Evolutionary conservation across 225 moss, liverwort and hornwort genomes (phyloP), one percentile per base, ranked within the genome.

Genomic region (Takakia lepidozioides): DNA sequence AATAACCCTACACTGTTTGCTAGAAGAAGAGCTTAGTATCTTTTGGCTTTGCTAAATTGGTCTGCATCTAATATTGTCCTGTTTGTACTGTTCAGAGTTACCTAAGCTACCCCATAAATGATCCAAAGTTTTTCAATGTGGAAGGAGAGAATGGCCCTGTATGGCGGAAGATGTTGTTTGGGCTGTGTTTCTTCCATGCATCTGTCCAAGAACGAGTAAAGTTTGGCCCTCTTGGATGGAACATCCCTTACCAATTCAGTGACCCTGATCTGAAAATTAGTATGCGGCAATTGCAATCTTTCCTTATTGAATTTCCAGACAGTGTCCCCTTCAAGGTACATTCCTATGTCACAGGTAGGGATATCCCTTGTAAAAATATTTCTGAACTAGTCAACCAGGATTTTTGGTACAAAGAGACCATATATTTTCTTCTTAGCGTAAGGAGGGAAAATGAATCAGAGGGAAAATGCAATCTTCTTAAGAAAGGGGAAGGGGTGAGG

Each of bases 201-300:
- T 57, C 69, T 3, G 80, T 92, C 25, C 87, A 92, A 54, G 85
- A 92, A 55, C 79, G 87, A 2, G 77, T 83, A 7, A 80, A 85
- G 46, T 92, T 72, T 55, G 87, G 88, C 0, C 83, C 88, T 8
- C 72, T 93, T 5, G 85, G 92, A 40, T 88, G 88, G 88, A 93
- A 93, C 48, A 85, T 88, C 51, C 85, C 88, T 3, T 88, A 93
- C 11, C 85, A 93, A 40, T 93, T 93, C 25, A 92, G 82, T 35
- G 87, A 92, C 45, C 76, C 84, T 0, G 92, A 92, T 28, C 65
- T 92, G 2, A 87, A 85, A 59, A 85, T 92, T 8, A 87, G 92
- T 51, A 76, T 87, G 78, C 55, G 79, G 30, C 87, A 92, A 45
- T 23, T 92, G 0, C 81, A 84, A 23, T 79, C 79, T 2, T 92